These are phyloP conservation scores for Coemansia sp. DNA, from an alignment of 192 early-diverging fungal species.

Conservation along the genomic window DNA sequence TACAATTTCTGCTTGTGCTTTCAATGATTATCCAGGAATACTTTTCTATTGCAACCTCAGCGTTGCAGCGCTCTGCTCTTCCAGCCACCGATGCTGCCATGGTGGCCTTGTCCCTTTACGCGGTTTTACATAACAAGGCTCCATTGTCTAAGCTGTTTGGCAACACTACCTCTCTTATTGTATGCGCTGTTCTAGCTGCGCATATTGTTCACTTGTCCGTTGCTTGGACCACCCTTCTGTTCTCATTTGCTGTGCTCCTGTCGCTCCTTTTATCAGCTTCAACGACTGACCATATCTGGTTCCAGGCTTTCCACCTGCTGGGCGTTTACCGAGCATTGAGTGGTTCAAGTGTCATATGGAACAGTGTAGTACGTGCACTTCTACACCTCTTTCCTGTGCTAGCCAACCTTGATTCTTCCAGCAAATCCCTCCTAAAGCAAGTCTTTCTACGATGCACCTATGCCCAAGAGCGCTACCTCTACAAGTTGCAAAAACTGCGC, in stretches of 20 bases:
- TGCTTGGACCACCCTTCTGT: neutral
- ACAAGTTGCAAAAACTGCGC: slow-evolving; percentile 1
- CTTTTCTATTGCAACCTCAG: neutral
- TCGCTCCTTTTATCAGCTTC: neutral
- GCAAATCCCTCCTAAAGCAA: neutral
- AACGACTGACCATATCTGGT: neutral
- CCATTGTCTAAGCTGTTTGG: neutral
- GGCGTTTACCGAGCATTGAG: neutral
- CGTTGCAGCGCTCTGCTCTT: neutral
- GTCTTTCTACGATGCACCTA: neutral
- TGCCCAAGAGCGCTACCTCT: slow-evolving; percentile 13
- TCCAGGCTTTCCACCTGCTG: neutral
- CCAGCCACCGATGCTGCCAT: neutral
- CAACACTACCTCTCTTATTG: neutral
- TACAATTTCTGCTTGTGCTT: neutral
- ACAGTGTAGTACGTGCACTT: neutral
- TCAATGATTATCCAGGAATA: neutral
- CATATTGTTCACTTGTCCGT: neutral
- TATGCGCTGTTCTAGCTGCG: neutral
- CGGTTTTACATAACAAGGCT: neutral
- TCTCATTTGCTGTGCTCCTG: neutral
- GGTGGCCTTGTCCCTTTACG: neutral
- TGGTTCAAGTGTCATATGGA: neutral
- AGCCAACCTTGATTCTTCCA: neutral
- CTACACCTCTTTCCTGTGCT: neutral